Base-by-base conservation (phyloP, 768 basidiomycete species). In the Leccinum longicurvipes region DNA sequence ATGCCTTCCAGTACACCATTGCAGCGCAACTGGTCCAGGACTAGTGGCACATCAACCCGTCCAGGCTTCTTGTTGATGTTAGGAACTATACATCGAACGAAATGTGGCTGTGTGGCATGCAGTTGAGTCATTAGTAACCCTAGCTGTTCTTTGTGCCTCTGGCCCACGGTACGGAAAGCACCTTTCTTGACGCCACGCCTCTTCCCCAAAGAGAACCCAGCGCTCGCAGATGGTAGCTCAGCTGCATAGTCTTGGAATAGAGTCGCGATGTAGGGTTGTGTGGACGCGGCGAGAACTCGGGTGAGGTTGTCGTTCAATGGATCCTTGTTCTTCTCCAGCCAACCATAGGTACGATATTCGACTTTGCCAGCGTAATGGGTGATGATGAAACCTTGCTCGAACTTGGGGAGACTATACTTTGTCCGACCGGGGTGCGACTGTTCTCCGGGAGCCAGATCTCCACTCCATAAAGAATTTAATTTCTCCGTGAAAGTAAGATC, bases 291-390 rank as follows among this genome's bases (percentile, higher is more conserved):
- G 3, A 98, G 79, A 34, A 98, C 86, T 21, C 92, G 85, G 1
- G 93, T 91, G 51, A 98, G 81, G 68, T 97, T 94, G 71, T 98
- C 95, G 67, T 98, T 98, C 55, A 99, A 76, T 0, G 97, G 97
- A 65, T 99, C 97, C 74, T 97, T 97, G 80, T 99, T 99, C 85
- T 98, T 99, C 77, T 96, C 95, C 62, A 99, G 76, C 97, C 97
- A 99, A 15, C 94, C 92, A 36, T 92, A 87, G 2, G 94, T 98
- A 27, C 88, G 83, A 66, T 99, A 99, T 65, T 98, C 95, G 65
- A 99, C 97, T 62, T 85, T 89, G 29, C 94, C 97, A 1, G 97
- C 97, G 65, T 98, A 98, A 68, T 99, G 97, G 58, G 92, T 85
- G 50, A 99, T 82, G 63, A 93, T 84, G 77, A 99, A 99, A 4